phyloP scores from a whole-genome alignment of 768 basidiomycete genomes.

The Leccinum subtestaceum region DNA sequence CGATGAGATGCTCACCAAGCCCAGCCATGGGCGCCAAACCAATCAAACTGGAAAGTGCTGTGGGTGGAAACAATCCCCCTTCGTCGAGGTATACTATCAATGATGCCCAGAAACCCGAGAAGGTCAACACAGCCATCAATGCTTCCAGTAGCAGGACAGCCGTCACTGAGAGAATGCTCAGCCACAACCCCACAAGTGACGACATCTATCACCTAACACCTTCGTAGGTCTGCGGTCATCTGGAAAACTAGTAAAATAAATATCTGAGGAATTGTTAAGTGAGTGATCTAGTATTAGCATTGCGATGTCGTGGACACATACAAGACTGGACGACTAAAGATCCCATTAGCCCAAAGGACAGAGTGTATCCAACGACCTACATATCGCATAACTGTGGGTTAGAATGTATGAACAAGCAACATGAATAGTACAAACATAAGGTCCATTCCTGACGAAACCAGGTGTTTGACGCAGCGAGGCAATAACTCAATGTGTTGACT shows the following conservation, averaged over 20 bases:
- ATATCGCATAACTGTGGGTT: no score
- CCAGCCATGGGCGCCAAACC: no score
- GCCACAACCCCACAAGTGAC: background rate
- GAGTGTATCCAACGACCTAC: constrained; percentile 18
- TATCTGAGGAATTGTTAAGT: constrained; percentile 3
- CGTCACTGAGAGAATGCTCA: constrained; percentile 4
- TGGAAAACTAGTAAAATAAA: constrained; percentile 21
- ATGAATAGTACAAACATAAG: no score
- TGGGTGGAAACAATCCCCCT: no score
- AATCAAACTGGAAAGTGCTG: no score
- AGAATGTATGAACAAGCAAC: no score
- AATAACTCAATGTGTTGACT: background rate
- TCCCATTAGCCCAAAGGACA: constrained; percentile 15
- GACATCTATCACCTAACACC: constrained; percentile 7
- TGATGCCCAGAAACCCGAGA: constrained; percentile 8
- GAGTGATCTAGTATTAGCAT: background rate
- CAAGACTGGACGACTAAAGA: constrained; percentile 15
- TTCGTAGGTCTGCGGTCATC: constrained; percentile 14
- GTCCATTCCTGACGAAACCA: no score
- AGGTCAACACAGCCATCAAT: constrained; percentile 9
- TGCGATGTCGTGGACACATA: background rate
- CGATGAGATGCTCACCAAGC: no score
- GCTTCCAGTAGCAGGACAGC: constrained; percentile 16
- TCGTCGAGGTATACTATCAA: no score
- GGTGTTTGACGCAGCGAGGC: no score